Base-by-base conservation (phyloP, 352 stramenopile genomes). In the Phytophthora idaei region DNA sequence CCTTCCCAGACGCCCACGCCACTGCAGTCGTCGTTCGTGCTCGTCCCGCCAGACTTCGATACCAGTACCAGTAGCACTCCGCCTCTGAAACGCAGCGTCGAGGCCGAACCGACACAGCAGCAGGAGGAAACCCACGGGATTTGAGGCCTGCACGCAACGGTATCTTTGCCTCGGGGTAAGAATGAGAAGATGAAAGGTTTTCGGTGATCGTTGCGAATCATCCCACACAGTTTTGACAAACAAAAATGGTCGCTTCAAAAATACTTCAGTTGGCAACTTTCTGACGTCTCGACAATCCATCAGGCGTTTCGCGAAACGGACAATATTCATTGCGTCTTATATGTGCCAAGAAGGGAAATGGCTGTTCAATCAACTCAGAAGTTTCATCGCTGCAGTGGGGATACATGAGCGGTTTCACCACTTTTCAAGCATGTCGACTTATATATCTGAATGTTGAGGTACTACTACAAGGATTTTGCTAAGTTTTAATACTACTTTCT, bases 11-110 rank as follows among this genome's bases (percentile, higher is more conserved):
- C 48, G 12, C 29, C 61, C 8, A 14, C 55, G 5, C 50, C 67
- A 5, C 44, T 85, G 36, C 79, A 86, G 17, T 81, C 80, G 7
- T 90, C 80, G 5, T 87, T 89, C 34, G 66, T 85, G 25, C 66
- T 91, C 6, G 58, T 72, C 6, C 21, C 75, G 15, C 28, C 57
- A 14, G 53, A 65, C 9, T 57, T 62, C n/a, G 56, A 49, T 17
- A 25, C 48, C 12, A 32, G 21, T 1, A 21, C 21, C 21, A 21
- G 21, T 21, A 21, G 25, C 36, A 36, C 31, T 14, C 12, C 37
- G 11, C 10, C 34, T 31, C 36, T 21, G 14, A 58, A 58, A 36
- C 36, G 27, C 10, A 34, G 32, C 21, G 4, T 25, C 21, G 48
- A 66, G 51, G 29, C 10, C 9, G 44, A 61, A 28, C 32, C 8